Conservation (phyloP, 2,329 filamentous ascomycete genomes). For the Penicillium capsulatum region DNA sequence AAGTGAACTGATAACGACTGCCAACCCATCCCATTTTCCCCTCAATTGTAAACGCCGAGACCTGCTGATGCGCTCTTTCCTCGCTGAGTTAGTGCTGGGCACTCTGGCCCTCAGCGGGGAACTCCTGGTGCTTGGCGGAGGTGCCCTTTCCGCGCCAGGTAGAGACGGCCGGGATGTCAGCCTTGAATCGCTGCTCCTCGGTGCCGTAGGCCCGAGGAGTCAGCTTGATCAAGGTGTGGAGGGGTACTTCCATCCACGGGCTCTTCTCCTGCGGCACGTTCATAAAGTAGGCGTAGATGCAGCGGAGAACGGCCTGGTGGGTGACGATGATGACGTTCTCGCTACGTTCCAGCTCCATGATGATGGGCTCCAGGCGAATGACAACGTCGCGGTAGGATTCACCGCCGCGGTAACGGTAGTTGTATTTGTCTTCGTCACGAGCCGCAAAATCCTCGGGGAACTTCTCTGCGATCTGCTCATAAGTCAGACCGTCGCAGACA, state of each 20-base stretch:
- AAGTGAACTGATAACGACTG: too few species aligned
- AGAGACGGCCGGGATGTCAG: slow-evolving; percentile 90
- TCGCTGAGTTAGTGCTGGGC: background rate
- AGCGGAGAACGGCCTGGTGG: slow-evolving; percentile 91
- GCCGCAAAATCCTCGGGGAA: slow-evolving; percentile 94
- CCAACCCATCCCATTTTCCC: too few species aligned
- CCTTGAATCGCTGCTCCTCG: slow-evolving; percentile 79
- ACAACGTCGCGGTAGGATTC: slow-evolving; percentile 97
- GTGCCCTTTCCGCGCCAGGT: slow-evolving; percentile 95
- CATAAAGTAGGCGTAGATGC: slow-evolving; percentile 99
- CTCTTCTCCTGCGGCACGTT: slow-evolving; percentile 88
- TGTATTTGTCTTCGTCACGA: slow-evolving; percentile 98
- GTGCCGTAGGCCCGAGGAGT: slow-evolving; percentile 93
- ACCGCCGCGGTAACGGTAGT: slow-evolving; percentile 95
- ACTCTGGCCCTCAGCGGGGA: slow-evolving; percentile 23
- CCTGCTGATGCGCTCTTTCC: background rate
- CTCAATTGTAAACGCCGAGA: background rate
- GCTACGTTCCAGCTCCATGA: slow-evolving; percentile 95
- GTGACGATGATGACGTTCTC: slow-evolving; percentile 98
- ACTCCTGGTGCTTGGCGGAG: slow-evolving; percentile 75
- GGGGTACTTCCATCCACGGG: slow-evolving; percentile 97
- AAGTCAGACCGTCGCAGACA: slow-evolving; percentile 93
- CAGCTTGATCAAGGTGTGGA: slow-evolving; percentile 94
- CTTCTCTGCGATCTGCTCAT: slow-evolving; percentile 84
- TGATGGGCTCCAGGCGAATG: slow-evolving; percentile 95